phyloP scores from a whole-genome alignment of 2,329 filamentous ascomycete species.

The Epichloe sibirici region DNA sequence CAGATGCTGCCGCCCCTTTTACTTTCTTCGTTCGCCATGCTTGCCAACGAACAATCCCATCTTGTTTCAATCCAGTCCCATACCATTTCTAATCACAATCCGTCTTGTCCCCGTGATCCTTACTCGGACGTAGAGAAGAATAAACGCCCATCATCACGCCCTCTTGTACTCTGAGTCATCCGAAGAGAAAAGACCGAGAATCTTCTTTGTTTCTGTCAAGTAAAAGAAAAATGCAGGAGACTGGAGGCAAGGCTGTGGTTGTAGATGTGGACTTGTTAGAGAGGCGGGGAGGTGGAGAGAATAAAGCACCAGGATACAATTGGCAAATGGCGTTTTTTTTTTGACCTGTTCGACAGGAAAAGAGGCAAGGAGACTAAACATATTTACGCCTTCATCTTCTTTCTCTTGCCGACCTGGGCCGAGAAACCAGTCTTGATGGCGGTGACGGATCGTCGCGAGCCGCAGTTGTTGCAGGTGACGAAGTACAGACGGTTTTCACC shows the following conservation, averaged over 20 bases:
- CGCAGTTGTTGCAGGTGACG: constrained; percentile 83
- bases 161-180: too few relatives aligned
- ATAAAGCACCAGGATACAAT: not conserved
- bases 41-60: too few relatives aligned
- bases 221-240: not conserved
- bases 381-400: constrained; percentile 73
- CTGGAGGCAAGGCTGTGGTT: not conserved
- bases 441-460: constrained; percentile 75
- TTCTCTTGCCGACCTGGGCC: constrained; percentile 97
- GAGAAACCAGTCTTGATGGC: constrained; percentile 99
- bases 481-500: constrained; percentile 99
- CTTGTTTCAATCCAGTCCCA: too few relatives aligned
- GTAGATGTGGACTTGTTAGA: not conserved
- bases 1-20: too few relatives aligned
- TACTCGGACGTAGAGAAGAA: too few relatives aligned
- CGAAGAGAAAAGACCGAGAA: not conserved
- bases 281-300: not conserved
- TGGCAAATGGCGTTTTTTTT: not conserved
- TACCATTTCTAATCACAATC: too few relatives aligned
- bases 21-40: too few relatives aligned
- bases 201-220: too few relatives aligned
- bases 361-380: not conserved
- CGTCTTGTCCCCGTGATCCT: too few relatives aligned
- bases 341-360: not conserved
- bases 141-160: too few relatives aligned